A percentile compares a stretch with the other conserved stretches of the same genome.
phyloP scores from a whole-genome alignment of 2,329 filamentous ascomycete genomes.

The Tolypocladium tropicale region DNA sequence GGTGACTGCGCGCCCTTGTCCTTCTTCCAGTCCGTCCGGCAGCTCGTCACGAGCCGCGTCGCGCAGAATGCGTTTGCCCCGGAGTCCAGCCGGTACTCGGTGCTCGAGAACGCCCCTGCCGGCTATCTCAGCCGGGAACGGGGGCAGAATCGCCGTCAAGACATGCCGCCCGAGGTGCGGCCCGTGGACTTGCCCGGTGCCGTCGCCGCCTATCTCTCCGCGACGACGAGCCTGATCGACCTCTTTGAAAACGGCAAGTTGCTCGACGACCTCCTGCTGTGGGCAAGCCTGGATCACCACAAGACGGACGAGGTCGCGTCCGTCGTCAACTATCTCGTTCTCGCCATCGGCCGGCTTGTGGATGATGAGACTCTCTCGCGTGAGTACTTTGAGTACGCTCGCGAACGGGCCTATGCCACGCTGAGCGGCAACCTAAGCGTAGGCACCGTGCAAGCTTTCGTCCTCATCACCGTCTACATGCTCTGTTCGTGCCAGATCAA shows the following conservation, averaged over 20 bases:
- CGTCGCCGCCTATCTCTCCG: slow-evolving; percentile 25
- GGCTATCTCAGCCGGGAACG: slow-evolving; percentile 5
- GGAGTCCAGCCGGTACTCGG: slow-evolving; percentile 37
- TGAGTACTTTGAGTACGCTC: slow-evolving; percentile 39
- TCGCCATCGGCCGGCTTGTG: slow-evolving; percentile 38
- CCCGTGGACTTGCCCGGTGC: slow-evolving; percentile 14
- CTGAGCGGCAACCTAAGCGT: slow-evolving; percentile 37
- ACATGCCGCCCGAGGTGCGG: slow-evolving; percentile 14
- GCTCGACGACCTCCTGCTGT: slow-evolving; percentile 27
- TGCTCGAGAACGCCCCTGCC: slow-evolving; percentile 33
- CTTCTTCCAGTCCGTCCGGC: slow-evolving; percentile 43
- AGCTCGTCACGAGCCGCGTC: slow-evolving; percentile 38
- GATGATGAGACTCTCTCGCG: slow-evolving; percentile 30
- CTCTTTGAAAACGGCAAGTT: slow-evolving; percentile 33
- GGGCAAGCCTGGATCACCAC: slow-evolving; percentile 22
- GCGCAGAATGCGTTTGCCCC: slow-evolving; percentile 40
- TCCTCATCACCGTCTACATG: slow-evolving; percentile 42
- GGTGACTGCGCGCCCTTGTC: slow-evolving; percentile 46
- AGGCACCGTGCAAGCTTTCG: slow-evolving; percentile 38
- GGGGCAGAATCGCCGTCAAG: not conserved
- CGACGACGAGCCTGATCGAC: slow-evolving; percentile 36
- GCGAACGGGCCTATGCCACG: slow-evolving; percentile 31
- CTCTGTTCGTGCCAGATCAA: slow-evolving; percentile 45
- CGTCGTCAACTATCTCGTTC: slow-evolving; percentile 36
- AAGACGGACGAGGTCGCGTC: slow-evolving; percentile 24